Evolutionary conservation across 495 filamentous ascomycete species (phyloP).

Genomic region (Hypoxylon fuscum): DNA sequence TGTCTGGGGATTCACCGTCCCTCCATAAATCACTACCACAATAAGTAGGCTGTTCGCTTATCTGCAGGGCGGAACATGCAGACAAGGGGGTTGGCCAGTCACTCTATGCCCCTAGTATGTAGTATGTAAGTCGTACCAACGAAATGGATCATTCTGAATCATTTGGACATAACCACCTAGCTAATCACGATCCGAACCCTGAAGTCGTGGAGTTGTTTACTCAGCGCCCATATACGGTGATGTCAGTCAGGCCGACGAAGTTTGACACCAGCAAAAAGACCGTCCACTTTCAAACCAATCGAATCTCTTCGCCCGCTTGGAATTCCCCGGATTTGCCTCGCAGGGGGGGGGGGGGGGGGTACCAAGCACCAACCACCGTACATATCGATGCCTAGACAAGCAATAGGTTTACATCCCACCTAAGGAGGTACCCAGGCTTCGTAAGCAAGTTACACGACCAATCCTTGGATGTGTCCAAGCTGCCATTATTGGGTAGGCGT

Average conservation of each 20-base stretch:
- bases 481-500: too few species aligned
- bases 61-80: not conserved
- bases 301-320: not conserved
- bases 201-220: not conserved
- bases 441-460: conserved; percentile 24
- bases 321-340: conserved; percentile 20
- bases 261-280: too few species aligned
- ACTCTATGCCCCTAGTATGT: conserved; percentile 1
- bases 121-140: too few species aligned
- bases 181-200: not conserved
- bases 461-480: conserved; percentile 7
- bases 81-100: not conserved
- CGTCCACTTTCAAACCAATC: too few species aligned
- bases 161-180: not conserved
- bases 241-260: too few species aligned
- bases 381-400: conserved; percentile 16
- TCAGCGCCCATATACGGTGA: too few species aligned
- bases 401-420: conserved; percentile 1
- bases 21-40: too few species aligned
- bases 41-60: not conserved
- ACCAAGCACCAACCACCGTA: conserved; percentile 1
- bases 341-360: too few species aligned
- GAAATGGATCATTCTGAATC: not conserved
- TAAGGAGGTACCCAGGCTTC: conserved; percentile 13
- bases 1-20: not conserved